Evolutionary conservation across 495 filamentous ascomycete genomes (phyloP), one percentile per base, ranked within the genome.

Genomic region (Aspergillus ostianus): DNA sequence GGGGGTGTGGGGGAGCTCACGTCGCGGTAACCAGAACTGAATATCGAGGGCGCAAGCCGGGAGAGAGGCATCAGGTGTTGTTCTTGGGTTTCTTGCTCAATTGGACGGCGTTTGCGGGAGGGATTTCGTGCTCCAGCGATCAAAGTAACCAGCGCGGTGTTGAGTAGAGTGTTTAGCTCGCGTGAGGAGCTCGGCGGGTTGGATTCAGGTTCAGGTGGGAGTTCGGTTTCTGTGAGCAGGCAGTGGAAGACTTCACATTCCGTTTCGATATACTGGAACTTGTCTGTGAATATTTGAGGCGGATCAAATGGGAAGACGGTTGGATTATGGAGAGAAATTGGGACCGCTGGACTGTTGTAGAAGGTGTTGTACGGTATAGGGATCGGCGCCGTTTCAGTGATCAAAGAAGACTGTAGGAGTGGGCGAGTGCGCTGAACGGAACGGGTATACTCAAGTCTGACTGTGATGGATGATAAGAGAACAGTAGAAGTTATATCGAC

Each of bases 21-120:
- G 48, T 77, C 66, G 36, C 60, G 65, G 53, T 78, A 77, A n/a
- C 64, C 56, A 18, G 50, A 59, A 45, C 67, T 75, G 60, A 81
- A 78, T 6, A 76, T 47, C 18, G 55, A 64, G 17, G 78, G 78
- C 1, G 67, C 69, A 4, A 77, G 64, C 3, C 59, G 41, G 0
- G 64, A 62, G 19, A 81, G 57, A 47, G 53, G 67, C 20, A 59
- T 52, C 5, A 62, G 52, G 3, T 8, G 18, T 55, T 44, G 18
- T 62, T 55, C 8, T 53, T 57, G 15, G 55, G 46, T 12, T 58
- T n/a, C 20, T 51, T 26, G 13, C 67, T 2, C 5, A 45, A 48
- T 54, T 47, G 55, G 20, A 12, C 26, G 47, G 20, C 30, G 23
- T 29, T 62, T 41, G 12, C 13, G 36, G 12, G 36, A 2, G 36